phyloP scores from a whole-genome alignment of 1,139 yeast species.

The Blastobotrys proliferans region DNA sequence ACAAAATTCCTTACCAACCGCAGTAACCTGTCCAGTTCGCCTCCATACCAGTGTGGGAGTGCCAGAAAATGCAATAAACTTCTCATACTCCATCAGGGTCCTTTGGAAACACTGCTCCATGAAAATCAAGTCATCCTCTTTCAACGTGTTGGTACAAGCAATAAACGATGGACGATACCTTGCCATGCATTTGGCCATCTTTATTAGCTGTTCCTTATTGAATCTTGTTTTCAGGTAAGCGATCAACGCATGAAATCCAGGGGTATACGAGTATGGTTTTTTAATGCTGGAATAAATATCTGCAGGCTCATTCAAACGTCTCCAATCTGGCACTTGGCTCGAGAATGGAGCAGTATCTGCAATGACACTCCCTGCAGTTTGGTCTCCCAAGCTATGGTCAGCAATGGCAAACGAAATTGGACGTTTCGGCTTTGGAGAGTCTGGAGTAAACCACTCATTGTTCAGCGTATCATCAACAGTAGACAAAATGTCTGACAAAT shows the following conservation, averaged over 20 bases:
- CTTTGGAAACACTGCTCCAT: constrained; percentile 97
- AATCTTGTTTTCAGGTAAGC: constrained; percentile 71
- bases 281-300: constrained; percentile 29
- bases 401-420: constrained; percentile 28
- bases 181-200: constrained; percentile 87
- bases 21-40: constrained; percentile 91
- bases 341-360: constrained; percentile 15
- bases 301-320: constrained; percentile 33
- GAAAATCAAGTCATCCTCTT: constrained; percentile 86
- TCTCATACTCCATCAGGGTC: constrained; percentile 82
- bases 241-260: constrained; percentile 81
- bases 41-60: constrained; percentile 97
- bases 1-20: constrained; percentile 89
- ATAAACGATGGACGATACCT: constrained; percentile 86
- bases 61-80: constrained; percentile 76
- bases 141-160: constrained; percentile 83
- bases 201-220: constrained; percentile 62
- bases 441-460: constrained; percentile 22
- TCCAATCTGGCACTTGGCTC: constrained; percentile 32
- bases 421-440: constrained; percentile 20
- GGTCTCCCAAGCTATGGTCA: constrained; percentile 5
- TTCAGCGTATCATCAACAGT: constrained; percentile 18
- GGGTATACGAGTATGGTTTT: constrained; percentile 79
- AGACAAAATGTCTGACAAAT: constrained; percentile 25
- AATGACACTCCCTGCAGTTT: constrained; percentile 5